phyloP scores from a whole-genome alignment of 129 eudicot species.

The Mikania micrantha region DNA sequence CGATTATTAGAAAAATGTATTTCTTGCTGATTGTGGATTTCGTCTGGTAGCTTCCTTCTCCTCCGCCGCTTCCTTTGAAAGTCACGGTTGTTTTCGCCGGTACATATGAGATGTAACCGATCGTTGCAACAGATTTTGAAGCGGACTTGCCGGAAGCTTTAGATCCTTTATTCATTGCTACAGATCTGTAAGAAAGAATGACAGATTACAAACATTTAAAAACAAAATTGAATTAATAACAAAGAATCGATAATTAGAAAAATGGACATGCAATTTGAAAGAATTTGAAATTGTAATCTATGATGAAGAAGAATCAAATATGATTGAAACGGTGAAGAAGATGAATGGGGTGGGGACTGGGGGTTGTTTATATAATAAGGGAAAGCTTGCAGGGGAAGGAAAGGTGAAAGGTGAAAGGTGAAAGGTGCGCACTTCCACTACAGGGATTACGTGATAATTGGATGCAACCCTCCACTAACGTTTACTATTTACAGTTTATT shows the following conservation, averaged over 20 bases:
- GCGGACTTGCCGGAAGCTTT: background rate
- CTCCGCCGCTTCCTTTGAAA: background rate
- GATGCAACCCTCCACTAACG: background rate
- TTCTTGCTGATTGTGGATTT: slow-evolving; percentile 9
- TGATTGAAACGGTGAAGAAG: too few relatives aligned
- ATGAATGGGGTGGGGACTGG: too few relatives aligned
- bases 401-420: background rate
- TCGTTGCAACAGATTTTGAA: background rate
- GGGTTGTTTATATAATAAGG: background rate
- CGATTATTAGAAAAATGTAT: too few relatives aligned
- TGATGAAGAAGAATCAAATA: too few relatives aligned
- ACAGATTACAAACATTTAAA: background rate
- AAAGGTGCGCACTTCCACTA: background rate
- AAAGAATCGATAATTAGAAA: background rate
- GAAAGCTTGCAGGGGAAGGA: background rate
- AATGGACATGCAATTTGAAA: background rate
- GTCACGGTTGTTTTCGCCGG: slow-evolving; percentile 13
- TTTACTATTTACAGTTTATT: too few relatives aligned
- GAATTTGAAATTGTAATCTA: too few relatives aligned
- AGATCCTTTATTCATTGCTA: slow-evolving; percentile 5
- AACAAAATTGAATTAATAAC: too few relatives aligned
- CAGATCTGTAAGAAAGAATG: background rate
- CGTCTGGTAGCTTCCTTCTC: slow-evolving; percentile 12
- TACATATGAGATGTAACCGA: background rate
- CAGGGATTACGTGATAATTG: too few relatives aligned